These are phyloP conservation scores for Globisporangium okanoganense DNA, from an alignment of 352 stramenopile genomes.

Conservation along the genomic window DNA sequence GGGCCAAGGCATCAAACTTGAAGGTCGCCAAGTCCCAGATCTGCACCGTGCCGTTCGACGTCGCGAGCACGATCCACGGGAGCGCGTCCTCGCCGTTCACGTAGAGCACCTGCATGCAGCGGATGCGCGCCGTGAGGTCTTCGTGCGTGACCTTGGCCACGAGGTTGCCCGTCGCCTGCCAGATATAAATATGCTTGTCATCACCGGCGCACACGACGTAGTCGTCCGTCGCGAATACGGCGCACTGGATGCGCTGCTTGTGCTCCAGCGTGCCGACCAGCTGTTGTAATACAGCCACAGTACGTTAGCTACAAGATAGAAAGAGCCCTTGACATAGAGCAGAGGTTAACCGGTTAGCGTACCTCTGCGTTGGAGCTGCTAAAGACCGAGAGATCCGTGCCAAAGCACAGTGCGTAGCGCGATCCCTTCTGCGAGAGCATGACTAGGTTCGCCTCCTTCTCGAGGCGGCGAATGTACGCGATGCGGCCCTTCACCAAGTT, in stretches of 20 bases:
- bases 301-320: not conserved
- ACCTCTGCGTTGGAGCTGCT: conserved; percentile 72
- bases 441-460: conserved; percentile 74
- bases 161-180: conserved; percentile 61
- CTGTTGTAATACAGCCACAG: conserved; percentile 23
- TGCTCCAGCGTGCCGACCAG: conserved; percentile 64
- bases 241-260: conserved; percentile 71
- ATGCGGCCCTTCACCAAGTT: conserved; percentile 88
- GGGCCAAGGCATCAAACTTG: conserved; percentile 37
- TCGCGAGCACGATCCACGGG: conserved; percentile 72
- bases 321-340: not conserved
- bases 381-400: conserved; percentile 73
- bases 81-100: conserved; percentile 46
- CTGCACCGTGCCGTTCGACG: conserved; percentile 70
- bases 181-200: conserved; percentile 83
- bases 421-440: conserved; percentile 73
- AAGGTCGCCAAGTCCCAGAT: conserved; percentile 78
- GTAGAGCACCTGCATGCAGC: conserved; percentile 72
- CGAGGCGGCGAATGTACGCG: conserved; percentile 83
- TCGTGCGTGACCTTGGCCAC: conserved; percentile 65
- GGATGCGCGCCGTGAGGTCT: conserved; percentile 66
- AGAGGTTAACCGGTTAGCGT: too few relatives aligned
- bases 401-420: conserved; percentile 70
- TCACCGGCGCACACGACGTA: conserved; percentile 75
- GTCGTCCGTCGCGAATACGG: conserved; percentile 69